A percentile compares a stretch with the other conserved stretches of the same genome.
Conservation (phyloP, 129 eudicot species). For the Arctium lappa region DNA sequence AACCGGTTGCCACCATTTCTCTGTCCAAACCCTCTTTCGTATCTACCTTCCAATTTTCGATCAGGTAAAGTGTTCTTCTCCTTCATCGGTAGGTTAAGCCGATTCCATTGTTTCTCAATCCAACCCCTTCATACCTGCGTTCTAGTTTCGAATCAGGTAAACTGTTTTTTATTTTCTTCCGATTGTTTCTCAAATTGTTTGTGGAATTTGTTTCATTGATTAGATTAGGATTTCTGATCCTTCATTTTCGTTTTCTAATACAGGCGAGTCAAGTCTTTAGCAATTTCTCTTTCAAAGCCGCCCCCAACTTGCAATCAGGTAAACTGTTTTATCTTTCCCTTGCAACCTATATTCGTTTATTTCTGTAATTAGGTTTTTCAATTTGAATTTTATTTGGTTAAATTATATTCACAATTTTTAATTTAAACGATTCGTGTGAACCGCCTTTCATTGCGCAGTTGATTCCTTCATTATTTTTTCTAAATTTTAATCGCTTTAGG, state of each 20-base stretch:
- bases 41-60: not conserved
- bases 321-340: not conserved
- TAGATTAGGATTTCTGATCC: not conserved
- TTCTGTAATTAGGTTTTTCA: slow-evolving; percentile 13
- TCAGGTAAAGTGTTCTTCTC: not conserved
- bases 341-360: not conserved
- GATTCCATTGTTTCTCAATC: not conserved
- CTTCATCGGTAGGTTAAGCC: not conserved
- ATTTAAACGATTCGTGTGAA: not conserved
- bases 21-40: not conserved
- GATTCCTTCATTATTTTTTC: not conserved
- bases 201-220: not conserved
- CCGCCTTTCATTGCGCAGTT: not conserved
- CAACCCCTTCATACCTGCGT: not conserved
- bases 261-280: not conserved
- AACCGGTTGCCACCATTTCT: slow-evolving; percentile 4
- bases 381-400: not conserved
- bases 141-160: not conserved
- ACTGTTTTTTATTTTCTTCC: not conserved
- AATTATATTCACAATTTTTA: not conserved
- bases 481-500: not conserved
- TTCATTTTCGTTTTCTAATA: not conserved
- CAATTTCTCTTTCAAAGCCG: not conserved
- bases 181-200: not conserved
- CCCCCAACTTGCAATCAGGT: slow-evolving; percentile 23